Base-by-base conservation (phyloP, 495 filamentous ascomycete species). In the Neurospora hispaniola region DNA sequence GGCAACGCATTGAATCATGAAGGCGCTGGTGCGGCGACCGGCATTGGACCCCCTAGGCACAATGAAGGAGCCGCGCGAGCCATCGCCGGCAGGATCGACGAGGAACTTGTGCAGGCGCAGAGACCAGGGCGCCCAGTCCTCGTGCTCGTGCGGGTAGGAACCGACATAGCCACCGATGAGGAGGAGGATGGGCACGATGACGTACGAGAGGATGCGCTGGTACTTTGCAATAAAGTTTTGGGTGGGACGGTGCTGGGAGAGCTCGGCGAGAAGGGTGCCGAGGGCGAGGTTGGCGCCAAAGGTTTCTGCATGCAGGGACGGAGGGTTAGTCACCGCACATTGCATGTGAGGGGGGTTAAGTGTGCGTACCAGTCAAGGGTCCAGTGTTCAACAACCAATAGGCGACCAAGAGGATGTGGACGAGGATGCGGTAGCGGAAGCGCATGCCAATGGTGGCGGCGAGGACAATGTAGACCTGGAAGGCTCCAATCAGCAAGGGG, bases 251-350 rank as follows among this genome's bases (percentile, higher is more conserved):
- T 89, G 82, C 76, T 89, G 85, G 20, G 88, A 82, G 40, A 90
- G 82, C 74, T 91, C 89, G 75, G 85, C 86, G 20, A 91, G 82
- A 74, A 90, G 83, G 73, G 87, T 87, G 42, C 89, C 89, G 80
- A 88, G 89, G 71, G 89, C 82, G 69, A 88, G 85, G 75, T 89
- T 89, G 77, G 89, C 86, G 27, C 84, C 85, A 71, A 89, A 87
- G 14, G 85, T 85, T 74, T 86, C 87, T 88, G 74, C 38, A 14
- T 46, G 43, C 43, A 38, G 23, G 4, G 39, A 54, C 54, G 31
- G 14, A 16, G 40, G 31, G 73, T 78, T 69, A 77, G 76, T n/a
- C 4, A 38, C 0, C 23, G 71, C 5, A 38, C 35, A 8, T 39
- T 38, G n/a, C 31, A 31, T 23, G 14, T 38, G 10, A 14, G 40